A percentile compares a stretch with the other conserved stretches of the same genome.
phyloP scores from a whole-genome alignment of 73 alveolate species.

The Paramecium caudatum region DNA sequence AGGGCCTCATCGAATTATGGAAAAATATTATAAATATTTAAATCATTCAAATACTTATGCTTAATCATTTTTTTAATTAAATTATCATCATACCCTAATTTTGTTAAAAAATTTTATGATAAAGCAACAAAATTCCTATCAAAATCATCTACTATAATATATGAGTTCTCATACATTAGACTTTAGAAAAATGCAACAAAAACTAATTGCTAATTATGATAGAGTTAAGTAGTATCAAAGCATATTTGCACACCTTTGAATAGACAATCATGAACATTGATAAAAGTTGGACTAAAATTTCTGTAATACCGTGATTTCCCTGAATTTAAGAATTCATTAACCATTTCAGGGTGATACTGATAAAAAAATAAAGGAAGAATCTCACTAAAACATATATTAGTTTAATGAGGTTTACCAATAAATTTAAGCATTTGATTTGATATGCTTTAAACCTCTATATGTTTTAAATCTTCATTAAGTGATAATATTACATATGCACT shows the following conservation, averaged over 20 bases:
- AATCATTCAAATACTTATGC: constrained; percentile 20
- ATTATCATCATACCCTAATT: constrained; percentile 23
- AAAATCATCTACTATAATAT: constrained; percentile 15
- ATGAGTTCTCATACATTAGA: not conserved
- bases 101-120: not conserved
- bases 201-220: not conserved
- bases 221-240: constrained; percentile 13
- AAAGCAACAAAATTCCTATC: constrained; percentile 6
- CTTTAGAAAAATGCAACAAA: constrained; percentile 27
- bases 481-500: constrained; percentile 43
- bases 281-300: constrained; percentile 26
- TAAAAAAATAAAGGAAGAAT: constrained; percentile 9
- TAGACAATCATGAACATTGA: not conserved
- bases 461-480: constrained; percentile 39
- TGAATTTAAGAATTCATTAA: not conserved
- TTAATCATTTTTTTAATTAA: not conserved
- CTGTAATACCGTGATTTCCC: constrained; percentile 38
- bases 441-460: not conserved
- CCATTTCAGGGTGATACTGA: not conserved
- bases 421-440: constrained; percentile 29
- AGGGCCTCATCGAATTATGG: not conserved
- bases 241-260: constrained; percentile 3
- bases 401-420: not conserved
- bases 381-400: not conserved
- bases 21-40: not conserved